phyloP scores from a whole-genome alignment of 1,284 basidiomycete species.

The Cryptococcus sp. region DNA sequence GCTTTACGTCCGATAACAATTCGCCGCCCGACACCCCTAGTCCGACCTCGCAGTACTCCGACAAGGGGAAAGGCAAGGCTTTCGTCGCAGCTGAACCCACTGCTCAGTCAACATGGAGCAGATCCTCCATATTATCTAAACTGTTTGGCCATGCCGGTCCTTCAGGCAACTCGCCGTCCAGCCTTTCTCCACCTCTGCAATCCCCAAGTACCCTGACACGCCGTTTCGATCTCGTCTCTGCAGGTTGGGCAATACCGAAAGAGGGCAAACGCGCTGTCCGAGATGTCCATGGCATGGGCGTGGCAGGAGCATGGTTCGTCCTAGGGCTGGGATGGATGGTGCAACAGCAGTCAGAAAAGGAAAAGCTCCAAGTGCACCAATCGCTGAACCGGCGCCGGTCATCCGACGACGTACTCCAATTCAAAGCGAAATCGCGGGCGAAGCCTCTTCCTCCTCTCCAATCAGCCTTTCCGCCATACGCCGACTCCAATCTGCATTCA shows the following conservation, averaged over 20 bases:
- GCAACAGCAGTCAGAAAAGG: constrained; percentile 24
- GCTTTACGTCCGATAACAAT: constrained; percentile 21
- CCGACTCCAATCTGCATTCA: neutral
- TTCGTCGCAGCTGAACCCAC: neutral
- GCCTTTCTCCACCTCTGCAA: neutral
- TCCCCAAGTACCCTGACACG: constrained; percentile 7
- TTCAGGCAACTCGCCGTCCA: neutral
- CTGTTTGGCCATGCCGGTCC: neutral
- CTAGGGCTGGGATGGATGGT: constrained; percentile 45
- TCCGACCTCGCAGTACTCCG: neutral
- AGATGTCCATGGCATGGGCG: constrained; percentile 46
- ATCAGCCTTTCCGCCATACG: neutral
- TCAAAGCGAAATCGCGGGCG: constrained; percentile 20
- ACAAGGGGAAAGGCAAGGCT: constrained; percentile 21
- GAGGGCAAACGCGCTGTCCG: constrained; percentile 45
- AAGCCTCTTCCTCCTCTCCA: neutral
- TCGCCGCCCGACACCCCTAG: neutral
- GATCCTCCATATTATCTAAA: neutral
- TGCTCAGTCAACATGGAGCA: neutral
- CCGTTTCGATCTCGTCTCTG: constrained; percentile 19
- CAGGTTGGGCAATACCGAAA: constrained; percentile 43
- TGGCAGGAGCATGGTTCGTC: constrained; percentile 47
- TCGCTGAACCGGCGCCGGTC: neutral
- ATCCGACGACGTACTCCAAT: constrained; percentile 18
- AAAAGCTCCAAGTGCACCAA: neutral